Percentiles rank a stretch among this genome's conserved stretches.
Conservation (phyloP, 768 basidiomycete genomes). For the Rossbeevera mucosa region DNA sequence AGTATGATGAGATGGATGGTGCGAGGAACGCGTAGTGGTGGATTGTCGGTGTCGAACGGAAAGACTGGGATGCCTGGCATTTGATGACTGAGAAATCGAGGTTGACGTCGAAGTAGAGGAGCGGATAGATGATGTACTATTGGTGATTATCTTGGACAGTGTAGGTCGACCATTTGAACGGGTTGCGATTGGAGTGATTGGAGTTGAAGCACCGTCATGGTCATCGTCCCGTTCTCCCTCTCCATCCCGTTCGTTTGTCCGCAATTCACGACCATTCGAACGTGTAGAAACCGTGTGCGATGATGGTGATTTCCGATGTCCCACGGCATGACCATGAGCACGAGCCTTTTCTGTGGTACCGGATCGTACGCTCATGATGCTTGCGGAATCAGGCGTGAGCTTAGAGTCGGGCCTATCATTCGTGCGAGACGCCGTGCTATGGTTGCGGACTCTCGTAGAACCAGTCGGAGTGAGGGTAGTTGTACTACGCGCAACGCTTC, state of each 20-base stretch:
- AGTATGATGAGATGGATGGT: slow-evolving; percentile 14
- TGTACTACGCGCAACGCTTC: slow-evolving; percentile 44
- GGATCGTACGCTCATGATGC: slow-evolving; percentile 24
- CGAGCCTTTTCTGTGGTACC: slow-evolving; percentile 23
- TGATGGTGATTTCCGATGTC: slow-evolving; percentile 24
- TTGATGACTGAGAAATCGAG: slow-evolving; percentile 3
- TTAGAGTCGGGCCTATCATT: slow-evolving; percentile 67
- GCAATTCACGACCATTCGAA: slow-evolving; percentile 2
- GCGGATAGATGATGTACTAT: slow-evolving; percentile 21
- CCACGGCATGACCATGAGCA: slow-evolving; percentile 10
- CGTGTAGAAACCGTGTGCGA: slow-evolving; percentile 7
- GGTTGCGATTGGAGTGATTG: slow-evolving; percentile 8
- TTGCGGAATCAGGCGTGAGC: slow-evolving; percentile 48
- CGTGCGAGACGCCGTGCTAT: slow-evolving; percentile 23
- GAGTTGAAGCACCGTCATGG: slow-evolving; percentile 13
- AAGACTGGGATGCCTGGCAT: slow-evolving; percentile 13
- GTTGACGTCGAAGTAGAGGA: slow-evolving; percentile 15
- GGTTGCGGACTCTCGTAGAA: slow-evolving; percentile 20
- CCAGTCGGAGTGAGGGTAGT: slow-evolving; percentile 17
- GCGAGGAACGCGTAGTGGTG: slow-evolving; percentile 26
- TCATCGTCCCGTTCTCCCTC: slow-evolving; percentile 10
- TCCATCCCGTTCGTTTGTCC: neutral
- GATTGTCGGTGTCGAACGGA: slow-evolving; percentile 18
- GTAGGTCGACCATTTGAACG: slow-evolving; percentile 23
- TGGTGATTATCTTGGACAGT: slow-evolving; percentile 26